phyloP scores from a whole-genome alignment of 1,139 yeast genomes.

The Hyphopichia burtonii region DNA sequence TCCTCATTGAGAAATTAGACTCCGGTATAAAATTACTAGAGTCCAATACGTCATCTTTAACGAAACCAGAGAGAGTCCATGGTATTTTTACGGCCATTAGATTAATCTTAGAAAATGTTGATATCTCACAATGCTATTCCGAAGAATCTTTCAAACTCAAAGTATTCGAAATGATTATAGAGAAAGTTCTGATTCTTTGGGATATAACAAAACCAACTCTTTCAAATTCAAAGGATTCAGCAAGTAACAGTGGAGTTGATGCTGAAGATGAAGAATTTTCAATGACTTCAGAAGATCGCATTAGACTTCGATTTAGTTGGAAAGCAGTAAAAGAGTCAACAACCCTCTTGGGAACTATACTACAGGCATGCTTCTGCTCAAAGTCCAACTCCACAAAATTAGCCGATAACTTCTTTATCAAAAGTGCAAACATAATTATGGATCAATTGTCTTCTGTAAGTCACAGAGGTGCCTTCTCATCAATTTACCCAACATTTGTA shows the following conservation, averaged over 20 bases:
- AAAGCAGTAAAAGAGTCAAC: constrained; percentile 81
- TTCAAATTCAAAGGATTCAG: constrained; percentile 55
- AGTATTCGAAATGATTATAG: background rate
- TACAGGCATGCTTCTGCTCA: constrained; percentile 13
- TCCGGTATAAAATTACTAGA: constrained; percentile 1
- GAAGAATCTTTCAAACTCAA: background rate
- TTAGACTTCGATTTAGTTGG: constrained; percentile 78
- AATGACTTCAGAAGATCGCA: constrained; percentile 34
- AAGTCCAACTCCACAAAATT: background rate
- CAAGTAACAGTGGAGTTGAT: constrained; percentile 12
- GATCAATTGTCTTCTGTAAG: constrained; percentile 71
- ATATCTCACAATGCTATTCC: constrained; percentile 7
- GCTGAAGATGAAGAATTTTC: constrained; percentile 20
- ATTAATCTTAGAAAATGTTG: constrained; percentile 40
- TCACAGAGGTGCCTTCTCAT: constrained; percentile 89
- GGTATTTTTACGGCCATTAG: constrained; percentile 63
- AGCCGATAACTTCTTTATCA: constrained; percentile 9
- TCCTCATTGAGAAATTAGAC: constrained; percentile 27
- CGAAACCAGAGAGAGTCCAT: constrained; percentile 47
- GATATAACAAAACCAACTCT: constrained; percentile 49
- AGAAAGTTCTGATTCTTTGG: constrained; percentile 48
- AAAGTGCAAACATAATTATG: constrained; percentile 44
- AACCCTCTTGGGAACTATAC: constrained; percentile 45
- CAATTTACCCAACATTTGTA: constrained; percentile 78
- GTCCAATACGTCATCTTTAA: no score